Conservation (phyloP, 208 protist species). For the Leishmania tarentolae region DNA sequence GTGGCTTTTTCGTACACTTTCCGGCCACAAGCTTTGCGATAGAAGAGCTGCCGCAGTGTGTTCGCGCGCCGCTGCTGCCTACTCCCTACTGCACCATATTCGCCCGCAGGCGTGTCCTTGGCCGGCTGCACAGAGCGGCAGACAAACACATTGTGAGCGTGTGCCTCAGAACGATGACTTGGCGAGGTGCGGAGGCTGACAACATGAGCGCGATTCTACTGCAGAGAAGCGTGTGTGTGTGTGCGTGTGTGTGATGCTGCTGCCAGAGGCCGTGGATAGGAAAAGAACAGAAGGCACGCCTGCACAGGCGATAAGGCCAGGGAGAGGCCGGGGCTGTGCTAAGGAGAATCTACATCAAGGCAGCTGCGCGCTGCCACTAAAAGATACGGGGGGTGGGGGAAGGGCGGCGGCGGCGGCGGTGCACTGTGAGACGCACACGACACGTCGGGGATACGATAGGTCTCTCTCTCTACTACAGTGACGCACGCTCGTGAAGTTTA, state of each 20-base stretch:
- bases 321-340: background rate
- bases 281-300: background rate
- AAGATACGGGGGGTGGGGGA: background rate
- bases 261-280: background rate
- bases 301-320: background rate
- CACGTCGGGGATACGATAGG: background rate
- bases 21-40: background rate
- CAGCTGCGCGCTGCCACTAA: background rate
- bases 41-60: background rate
- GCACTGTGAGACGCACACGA: background rate
- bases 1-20: background rate
- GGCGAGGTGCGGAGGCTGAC: background rate
- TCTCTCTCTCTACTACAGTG: background rate
- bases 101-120: background rate
- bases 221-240: background rate
- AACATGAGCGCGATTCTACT: background rate
- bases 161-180: background rate
- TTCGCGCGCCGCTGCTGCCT: background rate
- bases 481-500: slow-evolving; percentile 25
- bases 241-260: background rate
- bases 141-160: background rate
- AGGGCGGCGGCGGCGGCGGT: background rate
- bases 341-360: background rate
- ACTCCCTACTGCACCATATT: background rate
- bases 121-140: background rate